Evolutionary conservation across 2,329 filamentous ascomycete genomes (phyloP).

Genomic region (Colletotrichum lini): DNA sequence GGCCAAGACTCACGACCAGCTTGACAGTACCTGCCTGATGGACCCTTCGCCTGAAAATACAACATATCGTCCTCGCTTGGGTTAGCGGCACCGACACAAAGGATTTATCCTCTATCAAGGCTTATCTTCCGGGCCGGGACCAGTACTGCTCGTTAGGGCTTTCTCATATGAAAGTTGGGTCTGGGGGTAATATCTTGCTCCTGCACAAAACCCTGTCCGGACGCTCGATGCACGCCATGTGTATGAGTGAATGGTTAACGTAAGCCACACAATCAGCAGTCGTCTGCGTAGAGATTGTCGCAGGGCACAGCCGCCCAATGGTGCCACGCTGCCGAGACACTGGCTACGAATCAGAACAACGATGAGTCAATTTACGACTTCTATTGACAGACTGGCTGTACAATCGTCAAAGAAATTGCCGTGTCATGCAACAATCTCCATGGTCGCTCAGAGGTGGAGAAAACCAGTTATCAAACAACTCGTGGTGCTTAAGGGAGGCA

Average conservation of each 20-base stretch:
- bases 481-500: background rate
- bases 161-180: background rate
- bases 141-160: no score
- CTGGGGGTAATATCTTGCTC: background rate
- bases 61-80: background rate
- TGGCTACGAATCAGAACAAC: background rate
- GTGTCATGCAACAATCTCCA: background rate
- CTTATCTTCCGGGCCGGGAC: background rate
- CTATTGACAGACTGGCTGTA: no score
- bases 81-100: background rate
- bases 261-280: background rate
- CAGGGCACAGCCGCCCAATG: background rate
- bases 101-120: background rate
- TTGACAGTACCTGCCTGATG: slow-evolving; percentile 16
- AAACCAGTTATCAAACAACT: no score
- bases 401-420: no score
- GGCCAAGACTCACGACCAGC: slow-evolving; percentile 31
- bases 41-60: background rate
- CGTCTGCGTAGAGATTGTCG: no score
- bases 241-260: background rate
- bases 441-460: background rate
- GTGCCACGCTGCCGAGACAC: background rate
- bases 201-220: background rate
- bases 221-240: no score
- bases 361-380: background rate